phyloP scores from a whole-genome alignment of 192 early-diverging fungal genomes.

The Geosiphon pyriformis region DNA sequence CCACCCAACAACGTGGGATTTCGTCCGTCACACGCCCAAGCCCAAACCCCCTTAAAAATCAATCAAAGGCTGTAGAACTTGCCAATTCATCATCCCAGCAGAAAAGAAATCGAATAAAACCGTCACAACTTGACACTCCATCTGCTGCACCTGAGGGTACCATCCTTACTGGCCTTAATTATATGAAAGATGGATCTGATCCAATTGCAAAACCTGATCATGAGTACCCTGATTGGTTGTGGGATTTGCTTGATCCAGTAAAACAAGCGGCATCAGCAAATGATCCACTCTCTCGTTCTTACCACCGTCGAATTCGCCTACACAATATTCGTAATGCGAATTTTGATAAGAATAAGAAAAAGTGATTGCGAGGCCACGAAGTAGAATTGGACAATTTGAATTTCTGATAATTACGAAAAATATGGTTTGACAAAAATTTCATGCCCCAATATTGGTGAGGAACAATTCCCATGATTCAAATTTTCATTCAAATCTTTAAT shows the following conservation, averaged over 20 bases:
- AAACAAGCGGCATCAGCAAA: background rate
- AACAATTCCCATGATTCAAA: too few species aligned
- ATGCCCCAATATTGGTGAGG: too few species aligned
- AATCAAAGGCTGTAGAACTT: too few species aligned
- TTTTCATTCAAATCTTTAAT: too few species aligned
- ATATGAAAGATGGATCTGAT: slow-evolving; percentile 76
- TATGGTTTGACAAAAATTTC: background rate
- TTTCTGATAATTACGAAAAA: background rate
- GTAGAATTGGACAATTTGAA: too few species aligned
- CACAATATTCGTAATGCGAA: slow-evolving; percentile 8
- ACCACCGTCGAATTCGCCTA: background rate
- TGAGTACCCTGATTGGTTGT: slow-evolving; percentile 93
- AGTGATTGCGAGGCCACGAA: slow-evolving; percentile 1
- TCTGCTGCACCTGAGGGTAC: slow-evolving; percentile 70
- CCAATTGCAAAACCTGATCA: slow-evolving; percentile 79
- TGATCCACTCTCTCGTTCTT: background rate
- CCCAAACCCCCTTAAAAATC: too few species aligned
- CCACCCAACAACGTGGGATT: too few species aligned
- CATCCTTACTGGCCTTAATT: slow-evolving; percentile 81
- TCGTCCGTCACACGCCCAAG: too few species aligned
- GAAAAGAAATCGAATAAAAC: too few species aligned
- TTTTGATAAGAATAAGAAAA: slow-evolving; percentile 23
- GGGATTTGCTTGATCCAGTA: slow-evolving; percentile 63
- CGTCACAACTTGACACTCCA: too few species aligned
- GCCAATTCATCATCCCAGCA: too few species aligned